Evolutionary conservation across 2,329 filamentous ascomycete species (phyloP), one percentile per base, ranked within the genome.

Genomic region (Teratosphaeria viscida): DNA sequence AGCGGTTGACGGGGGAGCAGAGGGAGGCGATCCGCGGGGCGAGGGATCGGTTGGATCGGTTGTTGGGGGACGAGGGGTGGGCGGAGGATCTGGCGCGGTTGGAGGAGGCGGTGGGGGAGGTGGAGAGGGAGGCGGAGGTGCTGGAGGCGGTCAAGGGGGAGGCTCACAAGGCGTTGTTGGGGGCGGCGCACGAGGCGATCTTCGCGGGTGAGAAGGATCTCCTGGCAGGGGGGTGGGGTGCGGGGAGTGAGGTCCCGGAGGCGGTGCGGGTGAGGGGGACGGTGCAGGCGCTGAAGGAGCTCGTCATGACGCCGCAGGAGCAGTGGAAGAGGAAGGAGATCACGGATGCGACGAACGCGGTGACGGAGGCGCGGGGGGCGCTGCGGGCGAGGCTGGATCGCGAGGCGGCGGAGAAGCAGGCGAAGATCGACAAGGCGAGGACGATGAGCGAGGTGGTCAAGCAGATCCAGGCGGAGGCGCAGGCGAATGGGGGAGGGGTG

Each of bases 141-240:
- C 61, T 74, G 52, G 63, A 61, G 2, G 55, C 64, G 7, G 61
- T 64, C 11, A 62, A 68, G 8, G 59, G 63, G 11, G 62, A 66
- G 14, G 65, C 67, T 1, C 65, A 70, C 26, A 71, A 71, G 39
- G 37, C 64, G 0, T 63, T 72, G 10, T 56, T 73, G 56, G 68
- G 65, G 19, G 60, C 71, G 7, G 71, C 72, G 1, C 72, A 74
- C 55, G 70, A 72, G 54, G 70, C 70, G 19, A 72, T 73, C 54
- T 72, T 73, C 29, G 67, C 66, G 1, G 70, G 65, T 11, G 71
- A 73, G 56, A 71, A 70, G 47, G 68, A 70, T n/a, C 61, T 71
- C 2, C 58, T 71, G 2, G 66, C 67, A 19, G 56, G 59, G 5
- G 63, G 61, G 1, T 65, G 60, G 54, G 47, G 47, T 27, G 62